Evolutionary conservation across 805 yeast species (phyloP).

Genomic region (Yamadazyma olivae): DNA sequence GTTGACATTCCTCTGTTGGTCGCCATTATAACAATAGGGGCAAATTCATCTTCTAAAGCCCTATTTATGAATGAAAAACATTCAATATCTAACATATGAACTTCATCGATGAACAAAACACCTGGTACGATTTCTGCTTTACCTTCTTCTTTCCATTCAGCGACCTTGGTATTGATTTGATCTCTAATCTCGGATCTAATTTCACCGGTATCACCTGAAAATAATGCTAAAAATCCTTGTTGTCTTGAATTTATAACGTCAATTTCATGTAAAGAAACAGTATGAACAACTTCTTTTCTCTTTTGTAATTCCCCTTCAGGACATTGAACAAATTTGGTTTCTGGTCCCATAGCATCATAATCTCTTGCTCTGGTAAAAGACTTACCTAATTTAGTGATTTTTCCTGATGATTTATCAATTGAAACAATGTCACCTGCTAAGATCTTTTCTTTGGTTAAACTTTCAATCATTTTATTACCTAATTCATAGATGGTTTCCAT

Average conservation of each 20-base stretch:
- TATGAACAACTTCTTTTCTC: conserved; percentile 93
- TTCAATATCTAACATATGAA: conserved; percentile 96
- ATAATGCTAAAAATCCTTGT: conserved; percentile 94
- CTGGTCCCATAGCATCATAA: conserved; percentile 98
- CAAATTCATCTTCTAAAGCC: conserved; percentile 93
- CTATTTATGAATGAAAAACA: conserved; percentile 93
- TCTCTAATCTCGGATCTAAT: conserved; percentile 93
- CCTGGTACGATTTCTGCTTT: conserved; percentile 98
- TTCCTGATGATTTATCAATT: conserved; percentile 93
- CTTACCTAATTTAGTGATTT: conserved; percentile 90
- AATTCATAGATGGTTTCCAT: conserved; percentile 98
- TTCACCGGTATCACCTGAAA: conserved; percentile 97
- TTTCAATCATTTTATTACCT: conserved; percentile 92
- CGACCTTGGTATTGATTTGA: conserved; percentile 94
- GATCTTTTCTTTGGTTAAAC: conserved; percentile 90
- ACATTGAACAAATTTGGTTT: conserved; percentile 94
- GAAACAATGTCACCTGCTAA: conserved; percentile 96
- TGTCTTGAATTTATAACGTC: conserved; percentile 97
- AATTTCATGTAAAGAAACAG: conserved; percentile 95
- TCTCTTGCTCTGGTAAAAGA: conserved; percentile 95
- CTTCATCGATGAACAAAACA: conserved; percentile 96
- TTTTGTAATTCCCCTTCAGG: conserved; percentile 99
- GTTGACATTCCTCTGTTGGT: conserved; percentile 94
- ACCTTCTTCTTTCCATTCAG: conserved; percentile 98
- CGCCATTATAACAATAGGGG: conserved; percentile 98